Conservation (phyloP, 208 protist species). For the Strigomonas culicis region DNA sequence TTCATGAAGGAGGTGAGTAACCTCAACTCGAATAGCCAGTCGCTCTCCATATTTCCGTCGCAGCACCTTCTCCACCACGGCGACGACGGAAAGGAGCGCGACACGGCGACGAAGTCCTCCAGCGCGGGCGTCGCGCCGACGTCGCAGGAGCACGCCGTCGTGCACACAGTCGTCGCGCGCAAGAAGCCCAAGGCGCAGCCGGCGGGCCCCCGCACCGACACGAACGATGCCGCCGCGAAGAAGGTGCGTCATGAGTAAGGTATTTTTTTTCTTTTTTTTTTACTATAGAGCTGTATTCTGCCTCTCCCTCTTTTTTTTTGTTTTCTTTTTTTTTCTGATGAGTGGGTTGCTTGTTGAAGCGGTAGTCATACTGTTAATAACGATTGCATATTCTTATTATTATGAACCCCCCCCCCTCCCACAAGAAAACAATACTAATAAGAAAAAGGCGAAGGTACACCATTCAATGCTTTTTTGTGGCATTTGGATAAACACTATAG, state of each 20-base stretch:
- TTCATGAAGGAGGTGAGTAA: too few relatives aligned
- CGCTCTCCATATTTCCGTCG: conserved; percentile 70
- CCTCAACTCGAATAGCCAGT: too few relatives aligned
- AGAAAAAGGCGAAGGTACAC: too few relatives aligned
- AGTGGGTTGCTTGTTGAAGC: background rate
- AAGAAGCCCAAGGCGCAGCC: conserved; percentile 62
- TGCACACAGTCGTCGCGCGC: conserved; percentile 53
- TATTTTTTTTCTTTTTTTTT: background rate
- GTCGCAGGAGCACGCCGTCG: too few relatives aligned
- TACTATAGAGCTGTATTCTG: background rate
- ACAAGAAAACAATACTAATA: background rate
- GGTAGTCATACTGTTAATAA: background rate
- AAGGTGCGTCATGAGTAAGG: background rate
- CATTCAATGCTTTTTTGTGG: too few relatives aligned
- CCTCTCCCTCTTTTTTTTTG: background rate
- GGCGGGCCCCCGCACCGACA: conserved; percentile 16
- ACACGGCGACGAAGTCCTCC: too few relatives aligned
- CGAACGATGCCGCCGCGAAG: background rate
- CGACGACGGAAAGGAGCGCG: too few relatives aligned
- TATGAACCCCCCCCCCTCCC: too few relatives aligned
- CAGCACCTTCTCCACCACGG: too few relatives aligned
- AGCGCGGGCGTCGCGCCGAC: too few relatives aligned
- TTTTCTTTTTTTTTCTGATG: conserved; percentile 15
- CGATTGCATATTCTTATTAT: too few relatives aligned
- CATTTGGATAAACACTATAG: too few relatives aligned